These are phyloP conservation scores for Chaetomium strumarium DNA, from an alignment of 2,329 filamentous ascomycete genomes.

Conservation along the genomic window DNA sequence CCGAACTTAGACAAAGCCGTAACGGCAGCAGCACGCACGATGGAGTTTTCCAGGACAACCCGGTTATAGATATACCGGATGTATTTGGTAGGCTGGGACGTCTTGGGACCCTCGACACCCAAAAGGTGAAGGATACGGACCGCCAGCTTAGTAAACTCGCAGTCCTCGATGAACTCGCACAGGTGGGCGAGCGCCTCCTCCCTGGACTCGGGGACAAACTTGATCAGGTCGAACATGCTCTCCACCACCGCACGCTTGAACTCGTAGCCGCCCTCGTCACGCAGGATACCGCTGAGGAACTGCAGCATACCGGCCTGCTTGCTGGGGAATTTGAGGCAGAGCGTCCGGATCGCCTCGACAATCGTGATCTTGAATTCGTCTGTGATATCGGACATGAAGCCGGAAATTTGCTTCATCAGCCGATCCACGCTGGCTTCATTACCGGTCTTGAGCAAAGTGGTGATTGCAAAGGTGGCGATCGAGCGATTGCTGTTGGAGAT, in stretches of 20 bases:
- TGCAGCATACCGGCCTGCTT: conserved; percentile 98
- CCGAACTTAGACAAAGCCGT: conserved; percentile 96
- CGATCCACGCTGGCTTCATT: conserved; percentile 96
- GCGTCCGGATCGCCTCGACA: conserved; percentile 91
- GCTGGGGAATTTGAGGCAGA: conserved; percentile 95
- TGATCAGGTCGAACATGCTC: conserved; percentile 98
- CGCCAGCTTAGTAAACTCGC: conserved; percentile 96
- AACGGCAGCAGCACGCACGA: conserved; percentile 89
- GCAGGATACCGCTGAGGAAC: conserved; percentile 93
- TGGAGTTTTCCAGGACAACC: conserved; percentile 93
- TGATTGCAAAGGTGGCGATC: conserved; percentile 97
- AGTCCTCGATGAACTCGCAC: conserved; percentile 99
- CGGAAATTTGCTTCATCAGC: conserved; percentile 96
- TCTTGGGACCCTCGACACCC: conserved; percentile 90
- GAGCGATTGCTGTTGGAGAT: conserved; percentile 97
- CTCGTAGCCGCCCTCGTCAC: conserved; percentile 95
- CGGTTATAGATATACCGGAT: conserved; percentile 99
- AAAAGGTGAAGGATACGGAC: conserved; percentile 92
- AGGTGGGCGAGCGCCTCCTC: conserved; percentile 83
- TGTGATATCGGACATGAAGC: conserved; percentile 98
- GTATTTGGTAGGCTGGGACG: conserved; percentile 93
- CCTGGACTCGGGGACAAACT: conserved; percentile 88
- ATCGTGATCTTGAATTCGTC: conserved; percentile 99
- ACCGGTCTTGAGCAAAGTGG: conserved; percentile 93
- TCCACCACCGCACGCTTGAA: conserved; percentile 98